Base-by-base conservation (phyloP, 2,329 filamentous ascomycete species). In the Penicillium sp. region DNA sequence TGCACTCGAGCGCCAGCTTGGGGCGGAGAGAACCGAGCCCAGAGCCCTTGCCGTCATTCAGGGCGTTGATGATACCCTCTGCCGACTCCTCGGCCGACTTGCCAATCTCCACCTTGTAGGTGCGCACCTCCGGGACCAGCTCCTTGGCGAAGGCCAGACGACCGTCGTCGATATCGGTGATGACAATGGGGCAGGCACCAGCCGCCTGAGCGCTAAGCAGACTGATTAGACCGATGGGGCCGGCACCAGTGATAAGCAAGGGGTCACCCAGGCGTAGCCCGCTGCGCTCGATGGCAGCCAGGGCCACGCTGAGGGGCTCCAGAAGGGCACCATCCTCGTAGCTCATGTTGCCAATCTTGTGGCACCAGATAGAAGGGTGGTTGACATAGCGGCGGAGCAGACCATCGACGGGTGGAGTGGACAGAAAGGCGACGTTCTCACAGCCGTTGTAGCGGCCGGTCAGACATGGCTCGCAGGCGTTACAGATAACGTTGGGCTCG, bases 361-460 rank as follows among this genome's bases (percentile, higher is more conserved):
- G 89, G 75, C 92, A 96, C 90, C 91, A 96, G 43, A 87, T 79
- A 18, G 91, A 90, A 2, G 89, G 91, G 76, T 96, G 92, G 76
- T 92, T 95, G 74, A 96, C 88, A 70, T 96, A 96, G 70, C 92
- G 83, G 60, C 92, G 83, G 61, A 97, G 79, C 55, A 97, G 80
- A 31, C 92, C 93, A 7, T 88, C 81, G 27, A 95, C 84, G 10
- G 93, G 92, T 7, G 93, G 92, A 3, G 93, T 97, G 43, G 89
- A 95, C 44, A 95, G 79, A 77, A 97, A 97, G 47, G 81, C 76
- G 57, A 96, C 89, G 45, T 78, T 80, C 63, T 91, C 87, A 76
- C 92, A 97, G 53, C 91, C 92, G 70, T 97, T 97, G 79, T 97
- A 97, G 62, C 89, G 86, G 50, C 92, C 92, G 10, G 88, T 93